Base-by-base conservation (phyloP, 2,329 filamentous ascomycete genomes). In the Didymella lethalis region DNA sequence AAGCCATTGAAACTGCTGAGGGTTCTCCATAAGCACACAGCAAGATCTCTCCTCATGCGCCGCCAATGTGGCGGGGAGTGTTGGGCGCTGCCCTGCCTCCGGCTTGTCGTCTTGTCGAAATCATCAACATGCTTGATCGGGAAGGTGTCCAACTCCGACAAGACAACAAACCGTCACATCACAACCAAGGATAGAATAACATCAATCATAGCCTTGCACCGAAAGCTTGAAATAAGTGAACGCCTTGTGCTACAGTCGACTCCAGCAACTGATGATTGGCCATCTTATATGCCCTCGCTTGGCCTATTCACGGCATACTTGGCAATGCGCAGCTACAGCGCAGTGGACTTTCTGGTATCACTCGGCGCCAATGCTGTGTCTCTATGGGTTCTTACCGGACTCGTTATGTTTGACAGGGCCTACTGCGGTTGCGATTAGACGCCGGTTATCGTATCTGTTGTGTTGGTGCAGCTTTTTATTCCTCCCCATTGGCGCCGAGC, bases 331-430 rank as follows among this genome's bases (percentile, higher is more conserved):
- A 43, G 11, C 8, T 31, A 28, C 20, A 48, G 41, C 20, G 29
- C 20, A 16, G 7, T 18, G 20, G 11, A 25, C 5, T 43, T 11
- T 41, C 40, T 59, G 57, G 44, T 57, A 57, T 50, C 44, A 43
- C 64, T 68, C 59, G 63, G 66, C 63, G 60, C 66, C 66, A 68
- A 67, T 44, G 29, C 25, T 18, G 25, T 28, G 40, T 50, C 25
- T 61, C 52, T 44, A 51, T 43, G 31, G 0, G 20, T 18, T 28
- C 45, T 18, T 47, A 41, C 52, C 47, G 49, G 47, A 46, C 38
- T 45, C 36, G 3, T 5, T n/a, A 2, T 25, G 28, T 44, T 11
- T n/a, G 38, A 53, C 49, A 57, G 20, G 51, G 20, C 31, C 16
- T 48, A 40, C 38, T 38, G 16, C 38, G 41, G 40, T 23, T 26